phyloP scores from a whole-genome alignment of 495 filamentous ascomycete species.

The Tuber magnatum region DNA sequence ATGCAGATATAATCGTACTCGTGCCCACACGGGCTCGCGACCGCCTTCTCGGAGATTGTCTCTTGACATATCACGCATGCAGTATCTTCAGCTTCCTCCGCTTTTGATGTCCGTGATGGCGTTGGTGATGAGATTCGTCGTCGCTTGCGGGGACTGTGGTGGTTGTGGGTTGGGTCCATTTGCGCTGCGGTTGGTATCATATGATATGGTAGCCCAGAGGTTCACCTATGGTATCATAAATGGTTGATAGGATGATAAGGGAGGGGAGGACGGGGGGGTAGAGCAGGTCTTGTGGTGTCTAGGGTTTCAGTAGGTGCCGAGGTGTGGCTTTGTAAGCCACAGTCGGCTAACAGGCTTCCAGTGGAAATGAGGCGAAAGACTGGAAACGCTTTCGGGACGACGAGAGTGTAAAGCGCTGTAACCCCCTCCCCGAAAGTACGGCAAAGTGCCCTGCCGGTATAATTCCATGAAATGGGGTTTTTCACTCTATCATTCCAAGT shows the following conservation, averaged over 20 bases:
- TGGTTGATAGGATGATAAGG: background rate
- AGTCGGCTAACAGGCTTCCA: background rate
- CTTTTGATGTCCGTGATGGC: background rate
- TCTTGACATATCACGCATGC: slow-evolving; percentile 40
- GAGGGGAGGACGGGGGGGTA: background rate
- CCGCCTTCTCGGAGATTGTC: slow-evolving; percentile 29
- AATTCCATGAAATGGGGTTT: background rate
- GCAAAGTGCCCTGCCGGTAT: background rate
- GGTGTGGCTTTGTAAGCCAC: background rate
- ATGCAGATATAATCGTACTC: slow-evolving; percentile 59
- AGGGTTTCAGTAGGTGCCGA: background rate
- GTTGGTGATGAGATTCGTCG: background rate
- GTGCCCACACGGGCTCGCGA: slow-evolving; percentile 33
- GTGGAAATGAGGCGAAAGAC: background rate
- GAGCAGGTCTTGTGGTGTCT: background rate
- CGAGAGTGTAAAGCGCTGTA: background rate
- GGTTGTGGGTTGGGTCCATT: background rate
- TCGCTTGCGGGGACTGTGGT: background rate
- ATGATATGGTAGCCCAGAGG: background rate
- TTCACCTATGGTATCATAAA: too few relatives aligned
- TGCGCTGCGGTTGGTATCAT: background rate
- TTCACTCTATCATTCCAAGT: background rate
- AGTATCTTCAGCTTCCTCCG: background rate
- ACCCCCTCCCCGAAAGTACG: background rate
- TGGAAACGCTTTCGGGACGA: background rate